Percentiles rank a stretch among this genome's conserved stretches.
Evolutionary conservation across 352 stramenopile genomes (phyloP).

Genomic region (Phytopythium helicoides): DNA sequence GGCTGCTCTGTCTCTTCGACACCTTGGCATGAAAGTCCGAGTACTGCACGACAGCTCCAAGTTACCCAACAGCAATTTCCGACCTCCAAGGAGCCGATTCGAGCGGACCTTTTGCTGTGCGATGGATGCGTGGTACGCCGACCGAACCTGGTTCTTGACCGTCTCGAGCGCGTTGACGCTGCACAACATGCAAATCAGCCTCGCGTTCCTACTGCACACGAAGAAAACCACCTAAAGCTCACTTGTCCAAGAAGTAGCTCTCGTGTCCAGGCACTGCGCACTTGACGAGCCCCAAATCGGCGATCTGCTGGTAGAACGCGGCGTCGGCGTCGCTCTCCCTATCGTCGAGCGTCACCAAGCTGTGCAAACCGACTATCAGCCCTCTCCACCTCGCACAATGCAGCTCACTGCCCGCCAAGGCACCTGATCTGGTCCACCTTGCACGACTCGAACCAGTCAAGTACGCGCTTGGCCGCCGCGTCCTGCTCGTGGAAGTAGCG

Average conservation of each 20-base stretch:
- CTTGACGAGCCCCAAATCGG: conserved; percentile 39
- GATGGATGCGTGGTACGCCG: conserved; percentile 48
- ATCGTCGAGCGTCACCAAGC: conserved; percentile 20
- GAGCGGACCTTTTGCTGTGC: conserved; percentile 33
- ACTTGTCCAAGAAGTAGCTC: conserved; percentile 39
- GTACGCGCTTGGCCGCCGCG: conserved; percentile 49
- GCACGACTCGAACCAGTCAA: conserved; percentile 63
- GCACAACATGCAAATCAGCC: conserved; percentile 1
- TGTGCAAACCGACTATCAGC: neutral
- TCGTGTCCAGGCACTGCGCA: conserved; percentile 38
- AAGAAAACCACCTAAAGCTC: no score
- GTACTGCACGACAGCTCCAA: conserved; percentile 30
- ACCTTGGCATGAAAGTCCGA: conserved; percentile 42
- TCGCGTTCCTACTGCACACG: no score
- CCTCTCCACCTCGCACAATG: no score
- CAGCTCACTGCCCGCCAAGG: neutral
- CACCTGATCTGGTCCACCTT: conserved; percentile 71
- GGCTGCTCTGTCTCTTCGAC: conserved; percentile 42
- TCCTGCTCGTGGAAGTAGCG: conserved; percentile 68
- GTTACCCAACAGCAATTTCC: neutral
- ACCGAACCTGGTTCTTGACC: conserved; percentile 66
- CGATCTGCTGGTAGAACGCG: conserved; percentile 16
- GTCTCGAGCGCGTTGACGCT: conserved; percentile 58
- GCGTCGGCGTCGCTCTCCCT: conserved; percentile 7
- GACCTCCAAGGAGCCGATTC: neutral